Conservation (phyloP, 495 filamentous ascomycete genomes). For the Monascus purpureus region DNA sequence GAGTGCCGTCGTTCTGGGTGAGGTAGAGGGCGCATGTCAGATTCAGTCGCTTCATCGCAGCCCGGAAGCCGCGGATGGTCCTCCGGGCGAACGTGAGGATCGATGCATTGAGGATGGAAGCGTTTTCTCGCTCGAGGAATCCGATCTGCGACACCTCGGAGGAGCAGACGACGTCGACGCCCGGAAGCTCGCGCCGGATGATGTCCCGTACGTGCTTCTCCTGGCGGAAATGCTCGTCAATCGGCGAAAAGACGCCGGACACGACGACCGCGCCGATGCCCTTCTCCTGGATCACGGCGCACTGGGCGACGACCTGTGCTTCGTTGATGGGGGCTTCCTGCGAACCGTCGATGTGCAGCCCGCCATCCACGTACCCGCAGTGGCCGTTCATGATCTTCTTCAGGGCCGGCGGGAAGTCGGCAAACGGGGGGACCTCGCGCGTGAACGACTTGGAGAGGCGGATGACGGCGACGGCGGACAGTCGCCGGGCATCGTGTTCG, state of each 20-base stretch:
- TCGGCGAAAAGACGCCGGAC: slow-evolving; percentile 18
- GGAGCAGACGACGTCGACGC: too few species aligned
- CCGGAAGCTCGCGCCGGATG: not conserved
- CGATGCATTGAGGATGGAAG: too few species aligned
- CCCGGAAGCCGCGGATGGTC: too few species aligned
- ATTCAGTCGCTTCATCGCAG: too few species aligned
- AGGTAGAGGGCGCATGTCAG: too few species aligned
- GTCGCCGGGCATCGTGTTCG: not conserved
- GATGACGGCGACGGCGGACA: slow-evolving; percentile 1
- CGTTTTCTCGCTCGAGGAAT: too few species aligned
- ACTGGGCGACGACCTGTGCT: slow-evolving; percentile 12
- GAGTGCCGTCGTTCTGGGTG: too few species aligned
- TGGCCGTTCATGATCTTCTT: slow-evolving; percentile 20
- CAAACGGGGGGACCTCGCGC: slow-evolving; percentile 35
- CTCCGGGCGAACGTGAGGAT: too few species aligned
- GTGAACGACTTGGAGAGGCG: slow-evolving; percentile 1
- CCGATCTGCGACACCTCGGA: too few species aligned
- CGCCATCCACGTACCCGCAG: slow-evolving; percentile 23
- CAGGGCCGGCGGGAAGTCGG: slow-evolving; percentile 25
- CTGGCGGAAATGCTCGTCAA: slow-evolving; percentile 8
- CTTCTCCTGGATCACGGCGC: slow-evolving; percentile 13
- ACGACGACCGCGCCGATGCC: slow-evolving; percentile 13
- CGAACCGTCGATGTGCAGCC: slow-evolving; percentile 18
- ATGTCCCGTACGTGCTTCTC: slow-evolving; percentile 1
- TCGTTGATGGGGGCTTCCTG: slow-evolving; percentile 10